phyloP scores from a whole-genome alignment of 2,329 filamentous ascomycete genomes.

The Fusarium verticillioides region DNA sequence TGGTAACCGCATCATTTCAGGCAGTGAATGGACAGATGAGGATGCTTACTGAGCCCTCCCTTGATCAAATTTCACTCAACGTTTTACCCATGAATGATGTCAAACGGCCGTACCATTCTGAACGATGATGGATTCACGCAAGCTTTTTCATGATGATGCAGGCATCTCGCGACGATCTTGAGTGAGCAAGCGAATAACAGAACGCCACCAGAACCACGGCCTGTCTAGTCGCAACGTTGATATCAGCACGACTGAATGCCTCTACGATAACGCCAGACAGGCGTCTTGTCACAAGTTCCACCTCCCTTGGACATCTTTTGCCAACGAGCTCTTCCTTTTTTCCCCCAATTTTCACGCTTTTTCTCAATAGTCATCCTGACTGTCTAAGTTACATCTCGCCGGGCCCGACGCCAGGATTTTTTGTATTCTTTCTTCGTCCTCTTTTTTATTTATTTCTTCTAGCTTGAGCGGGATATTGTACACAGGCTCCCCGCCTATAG shows the following conservation, averaged over 20 bases:
- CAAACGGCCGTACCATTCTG: constrained; percentile 28
- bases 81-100: constrained; percentile 39
- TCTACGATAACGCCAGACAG: constrained; percentile 19
- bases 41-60: constrained; percentile 61
- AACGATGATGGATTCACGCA: constrained; percentile 45
- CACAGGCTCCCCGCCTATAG: constrained; percentile 1
- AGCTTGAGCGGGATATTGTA: constrained; percentile 6
- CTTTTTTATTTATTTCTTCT: not conserved
- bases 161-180: constrained; percentile 45
- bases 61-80: not conserved
- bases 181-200: constrained; percentile 34
- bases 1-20: constrained; percentile 71
- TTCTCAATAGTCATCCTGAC: constrained; percentile 15
- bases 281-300: constrained; percentile 23
- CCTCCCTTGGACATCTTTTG: constrained; percentile 33
- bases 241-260: constrained; percentile 25
- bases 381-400: constrained; percentile 32
- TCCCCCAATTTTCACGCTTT: not conserved
- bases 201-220: constrained; percentile 18
- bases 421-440: constrained; percentile 12
- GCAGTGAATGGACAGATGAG: constrained; percentile 75
- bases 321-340: constrained; percentile 6
- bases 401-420: constrained; percentile 38
- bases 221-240: constrained; percentile 25
- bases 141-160: constrained; percentile 45